Conservation (phyloP, 2,329 filamentous ascomycete species). For the Fusarium multiceps region DNA sequence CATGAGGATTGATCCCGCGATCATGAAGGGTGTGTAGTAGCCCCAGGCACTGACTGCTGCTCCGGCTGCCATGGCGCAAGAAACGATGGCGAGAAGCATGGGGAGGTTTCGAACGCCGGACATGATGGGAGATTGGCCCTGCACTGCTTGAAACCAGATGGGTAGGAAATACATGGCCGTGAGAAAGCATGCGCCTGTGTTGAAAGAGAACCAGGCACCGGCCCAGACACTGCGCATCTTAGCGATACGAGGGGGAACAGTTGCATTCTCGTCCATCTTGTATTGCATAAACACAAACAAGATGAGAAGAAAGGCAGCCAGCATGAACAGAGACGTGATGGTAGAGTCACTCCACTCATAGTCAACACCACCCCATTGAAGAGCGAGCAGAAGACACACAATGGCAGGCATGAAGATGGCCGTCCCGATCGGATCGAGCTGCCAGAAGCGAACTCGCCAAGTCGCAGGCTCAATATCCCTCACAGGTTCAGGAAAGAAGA, state of each 20-base stretch:
- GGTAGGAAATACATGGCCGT: slow-evolving; percentile 54
- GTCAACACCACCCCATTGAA: slow-evolving; percentile 60
- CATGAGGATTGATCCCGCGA: slow-evolving; percentile 50
- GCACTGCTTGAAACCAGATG: slow-evolving; percentile 60
- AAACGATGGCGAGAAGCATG: slow-evolving; percentile 53
- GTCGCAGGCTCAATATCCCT: slow-evolving; percentile 42
- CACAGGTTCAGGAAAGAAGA: slow-evolving; percentile 45
- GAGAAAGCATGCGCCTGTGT: slow-evolving; percentile 52
- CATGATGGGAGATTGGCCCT: slow-evolving; percentile 53
- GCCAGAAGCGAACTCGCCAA: slow-evolving; percentile 42
- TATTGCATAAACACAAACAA: slow-evolving; percentile 54
- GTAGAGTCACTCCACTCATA: slow-evolving; percentile 46
- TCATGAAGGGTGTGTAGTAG: slow-evolving; percentile 59
- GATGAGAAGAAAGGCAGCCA: slow-evolving; percentile 49
- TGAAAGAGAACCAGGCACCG: slow-evolving; percentile 51
- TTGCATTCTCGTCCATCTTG: slow-evolving; percentile 55
- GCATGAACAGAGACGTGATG: slow-evolving; percentile 48
- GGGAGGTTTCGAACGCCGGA: slow-evolving; percentile 57
- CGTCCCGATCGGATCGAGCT: slow-evolving; percentile 49
- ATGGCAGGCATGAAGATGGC: slow-evolving; percentile 52
- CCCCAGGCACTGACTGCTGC: slow-evolving; percentile 53
- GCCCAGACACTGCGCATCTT: slow-evolving; percentile 54
- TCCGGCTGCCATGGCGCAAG: slow-evolving; percentile 51
- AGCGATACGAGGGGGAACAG: slow-evolving; percentile 57
- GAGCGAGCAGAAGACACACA: slow-evolving; percentile 60